Percentiles rank a stretch among this genome's conserved stretches.
These are phyloP conservation scores for Vanrija pseudolonga DNA, from an alignment of 1,284 basidiomycete species.

Conservation along the genomic window DNA sequence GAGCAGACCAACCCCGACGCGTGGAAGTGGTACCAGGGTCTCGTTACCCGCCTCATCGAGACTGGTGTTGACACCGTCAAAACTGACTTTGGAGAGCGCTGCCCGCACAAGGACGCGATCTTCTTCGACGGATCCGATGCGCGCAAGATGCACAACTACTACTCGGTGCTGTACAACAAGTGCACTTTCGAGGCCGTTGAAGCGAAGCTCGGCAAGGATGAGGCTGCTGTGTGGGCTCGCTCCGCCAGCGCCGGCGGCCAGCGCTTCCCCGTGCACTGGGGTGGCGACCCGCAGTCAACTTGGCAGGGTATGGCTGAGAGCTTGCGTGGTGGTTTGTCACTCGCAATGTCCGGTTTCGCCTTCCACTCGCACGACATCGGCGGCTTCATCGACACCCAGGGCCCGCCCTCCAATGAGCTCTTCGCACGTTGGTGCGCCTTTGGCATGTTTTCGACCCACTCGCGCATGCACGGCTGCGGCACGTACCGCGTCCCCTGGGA, in stretches of 20 bases:
- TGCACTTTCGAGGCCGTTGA: conserved; percentile 63
- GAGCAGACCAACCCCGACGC: conserved; percentile 68
- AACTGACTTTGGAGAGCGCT: conserved; percentile 67
- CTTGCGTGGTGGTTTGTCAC: conserved; percentile 62
- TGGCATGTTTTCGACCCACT: conserved; percentile 49
- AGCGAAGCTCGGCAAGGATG: conserved; percentile 59
- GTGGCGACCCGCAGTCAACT: conserved; percentile 71
- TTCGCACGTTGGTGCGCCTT: conserved; percentile 73
- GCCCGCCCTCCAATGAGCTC: conserved; percentile 51
- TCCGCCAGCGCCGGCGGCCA: conserved; percentile 66
- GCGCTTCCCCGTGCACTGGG: conserved; percentile 59
- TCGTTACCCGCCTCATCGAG: conserved; percentile 62
- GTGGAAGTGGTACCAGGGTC: conserved; percentile 62
- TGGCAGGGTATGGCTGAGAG: conserved; percentile 75
- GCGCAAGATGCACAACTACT: conserved; percentile 48
- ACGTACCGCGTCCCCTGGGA: conserved; percentile 73
- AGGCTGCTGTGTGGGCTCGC: conserved; percentile 67
- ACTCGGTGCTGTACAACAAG: conserved; percentile 65
- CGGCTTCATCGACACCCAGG: conserved; percentile 57
- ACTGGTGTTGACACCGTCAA: conserved; percentile 61
- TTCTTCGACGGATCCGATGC: conserved; percentile 68
- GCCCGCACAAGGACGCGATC: conserved; percentile 59
- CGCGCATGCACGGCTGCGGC: conserved; percentile 65
- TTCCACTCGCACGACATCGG: conserved; percentile 72
- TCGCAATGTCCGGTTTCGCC: conserved; percentile 65